Evolutionary conservation across 2,329 filamentous ascomycete species (phyloP).

Genomic region (Arthrobotrys sphaeroides): DNA sequence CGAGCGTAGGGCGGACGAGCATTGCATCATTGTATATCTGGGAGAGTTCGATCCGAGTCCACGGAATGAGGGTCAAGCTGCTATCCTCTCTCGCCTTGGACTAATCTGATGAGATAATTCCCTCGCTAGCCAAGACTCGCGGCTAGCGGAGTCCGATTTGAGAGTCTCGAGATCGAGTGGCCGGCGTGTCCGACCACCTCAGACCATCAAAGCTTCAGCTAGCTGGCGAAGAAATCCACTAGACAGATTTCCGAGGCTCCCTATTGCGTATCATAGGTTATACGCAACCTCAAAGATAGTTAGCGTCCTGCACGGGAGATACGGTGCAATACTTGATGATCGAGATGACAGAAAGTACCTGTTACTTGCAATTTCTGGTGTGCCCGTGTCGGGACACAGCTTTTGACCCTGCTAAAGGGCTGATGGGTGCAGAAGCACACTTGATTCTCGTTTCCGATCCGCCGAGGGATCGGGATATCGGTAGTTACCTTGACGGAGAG

Average conservation of each 20-base stretch:
- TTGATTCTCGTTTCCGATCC: not conserved
- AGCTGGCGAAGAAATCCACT: not conserved
- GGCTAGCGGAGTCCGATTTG: not conserved
- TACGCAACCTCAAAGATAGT: constrained; percentile 23
- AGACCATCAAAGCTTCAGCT: not conserved
- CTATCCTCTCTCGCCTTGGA: not conserved
- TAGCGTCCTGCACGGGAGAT: constrained; percentile 20
- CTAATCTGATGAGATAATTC: constrained; percentile 2
- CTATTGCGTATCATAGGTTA: not conserved
- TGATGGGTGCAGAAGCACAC: constrained; percentile 5
- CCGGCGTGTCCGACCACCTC: not conserved
- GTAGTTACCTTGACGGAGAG: not conserved
- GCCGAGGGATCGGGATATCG: not conserved
- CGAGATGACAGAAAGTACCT: not conserved
- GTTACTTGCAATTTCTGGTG: not conserved
- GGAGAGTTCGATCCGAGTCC: not conserved
- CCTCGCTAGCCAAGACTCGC: not conserved
- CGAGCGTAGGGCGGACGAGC: not conserved
- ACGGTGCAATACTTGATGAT: constrained; percentile 14
- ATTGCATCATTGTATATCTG: constrained; percentile 19
- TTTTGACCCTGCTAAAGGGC: constrained; percentile 4
- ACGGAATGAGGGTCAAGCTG: not conserved
- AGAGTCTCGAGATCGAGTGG: not conserved
- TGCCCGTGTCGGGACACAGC: not conserved
- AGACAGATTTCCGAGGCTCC: not conserved